phyloP scores from a whole-genome alignment of 2,329 filamentous ascomycete genomes.

The Phoma herbarum region DNA sequence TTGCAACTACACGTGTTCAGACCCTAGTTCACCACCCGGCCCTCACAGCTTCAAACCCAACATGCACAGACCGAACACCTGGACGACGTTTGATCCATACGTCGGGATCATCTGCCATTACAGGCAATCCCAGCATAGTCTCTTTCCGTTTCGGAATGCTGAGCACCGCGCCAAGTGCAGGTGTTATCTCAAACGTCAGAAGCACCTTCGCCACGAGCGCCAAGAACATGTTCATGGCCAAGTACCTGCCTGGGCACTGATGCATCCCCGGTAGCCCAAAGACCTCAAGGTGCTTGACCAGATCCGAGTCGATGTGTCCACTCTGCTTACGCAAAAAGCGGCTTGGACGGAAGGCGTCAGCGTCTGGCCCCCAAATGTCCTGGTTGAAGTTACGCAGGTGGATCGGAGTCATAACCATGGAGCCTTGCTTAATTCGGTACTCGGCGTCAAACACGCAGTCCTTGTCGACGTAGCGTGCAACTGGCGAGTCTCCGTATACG shows the following conservation, averaged over 20 bases:
- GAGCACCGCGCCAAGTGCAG: background rate
- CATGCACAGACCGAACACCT: background rate
- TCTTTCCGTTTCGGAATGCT: background rate
- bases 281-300: background rate
- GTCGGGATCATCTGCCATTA: background rate
- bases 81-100: background rate
- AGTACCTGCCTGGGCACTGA: background rate
- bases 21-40: background rate
- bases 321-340: background rate
- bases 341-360: background rate
- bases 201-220: background rate
- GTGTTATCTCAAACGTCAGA: background rate
- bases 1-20: background rate
- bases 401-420: background rate
- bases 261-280: background rate
- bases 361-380: background rate
- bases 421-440: background rate
- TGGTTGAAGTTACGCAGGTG: background rate
- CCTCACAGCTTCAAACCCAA: background rate
- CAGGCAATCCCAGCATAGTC: background rate
- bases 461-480: background rate
- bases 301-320: background rate
- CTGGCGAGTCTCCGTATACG: background rate
- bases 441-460: background rate
- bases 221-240: background rate